Conservation (phyloP, 2,329 filamentous ascomycete species). For the Zymoseptoria passerinii region DNA sequence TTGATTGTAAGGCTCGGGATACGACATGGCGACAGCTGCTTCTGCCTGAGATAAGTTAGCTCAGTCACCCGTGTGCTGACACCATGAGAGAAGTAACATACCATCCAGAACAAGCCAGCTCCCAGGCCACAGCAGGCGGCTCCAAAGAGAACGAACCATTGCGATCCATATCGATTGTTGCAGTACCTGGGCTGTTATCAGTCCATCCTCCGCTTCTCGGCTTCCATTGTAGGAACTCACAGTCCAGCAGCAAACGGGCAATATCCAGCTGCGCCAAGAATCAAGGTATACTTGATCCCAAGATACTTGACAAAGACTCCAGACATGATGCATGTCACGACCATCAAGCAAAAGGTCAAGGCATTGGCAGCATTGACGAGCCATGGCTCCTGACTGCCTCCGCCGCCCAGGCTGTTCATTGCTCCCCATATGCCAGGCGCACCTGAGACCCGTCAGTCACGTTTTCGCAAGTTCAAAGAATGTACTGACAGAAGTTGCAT, state of each 20-base stretch:
- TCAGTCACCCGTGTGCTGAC: background rate
- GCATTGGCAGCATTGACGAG: constrained; percentile 65
- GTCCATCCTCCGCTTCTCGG: background rate
- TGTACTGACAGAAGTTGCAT: constrained; percentile 52
- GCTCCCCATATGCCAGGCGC: constrained; percentile 25
- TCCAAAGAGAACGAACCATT: constrained; percentile 62
- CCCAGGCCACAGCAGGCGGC: constrained; percentile 61
- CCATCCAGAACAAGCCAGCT: constrained; percentile 66
- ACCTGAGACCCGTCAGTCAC: background rate
- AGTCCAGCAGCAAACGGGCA: constrained; percentile 63
- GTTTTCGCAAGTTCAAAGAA: background rate
- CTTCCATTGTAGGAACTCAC: background rate
- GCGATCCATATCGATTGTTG: constrained; percentile 60
- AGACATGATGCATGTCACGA: constrained; percentile 59
- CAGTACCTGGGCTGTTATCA: constrained; percentile 42
- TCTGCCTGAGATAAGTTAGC: constrained; percentile 42
- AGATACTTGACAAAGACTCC: constrained; percentile 57
- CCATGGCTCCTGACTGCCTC: constrained; percentile 55
- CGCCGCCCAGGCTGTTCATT: constrained; percentile 66
- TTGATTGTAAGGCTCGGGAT: constrained; percentile 61
- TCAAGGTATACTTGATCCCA: constrained; percentile 61
- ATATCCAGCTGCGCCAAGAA: constrained; percentile 65
- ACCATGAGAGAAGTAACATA: background rate
- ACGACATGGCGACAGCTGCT: constrained; percentile 62
- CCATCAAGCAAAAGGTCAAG: constrained; percentile 64